A percentile compares a stretch with the other conserved stretches of the same genome.
These are phyloP conservation scores for Mortierella sp. DNA, from an alignment of 371 early-diverging fungal species.

Conservation along the genomic window DNA sequence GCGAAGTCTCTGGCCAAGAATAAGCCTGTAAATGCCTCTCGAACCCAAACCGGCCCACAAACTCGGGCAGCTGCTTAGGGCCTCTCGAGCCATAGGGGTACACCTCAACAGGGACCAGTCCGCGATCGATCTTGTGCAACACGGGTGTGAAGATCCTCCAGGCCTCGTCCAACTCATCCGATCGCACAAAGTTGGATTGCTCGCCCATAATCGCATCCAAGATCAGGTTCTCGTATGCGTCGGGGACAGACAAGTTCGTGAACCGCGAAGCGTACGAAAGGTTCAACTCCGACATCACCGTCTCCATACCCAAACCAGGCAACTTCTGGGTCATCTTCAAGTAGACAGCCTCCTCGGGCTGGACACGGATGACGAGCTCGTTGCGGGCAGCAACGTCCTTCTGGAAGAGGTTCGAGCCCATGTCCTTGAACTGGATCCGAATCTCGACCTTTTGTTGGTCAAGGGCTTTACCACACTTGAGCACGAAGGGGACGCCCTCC, in stretches of 20 bases:
- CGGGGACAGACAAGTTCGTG: constrained; percentile 87
- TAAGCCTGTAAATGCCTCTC: constrained; percentile 53
- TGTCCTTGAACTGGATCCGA: constrained; percentile 93
- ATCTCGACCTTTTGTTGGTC: constrained; percentile 89
- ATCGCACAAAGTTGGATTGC: constrained; percentile 95
- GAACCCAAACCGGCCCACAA: constrained; percentile 78
- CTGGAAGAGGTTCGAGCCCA: constrained; percentile 81
- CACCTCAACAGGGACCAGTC: constrained; percentile 71
- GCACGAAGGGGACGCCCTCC: constrained; percentile 93
- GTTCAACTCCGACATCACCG: constrained; percentile 87
- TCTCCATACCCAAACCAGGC: constrained; percentile 75
- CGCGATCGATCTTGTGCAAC: constrained; percentile 86
- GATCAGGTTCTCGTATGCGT: constrained; percentile 93
- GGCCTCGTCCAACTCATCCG: constrained; percentile 93
- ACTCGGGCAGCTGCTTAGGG: constrained; percentile 80
- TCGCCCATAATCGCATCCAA: constrained; percentile 91
- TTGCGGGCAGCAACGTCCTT: constrained; percentile 73
- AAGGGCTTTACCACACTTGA: constrained; percentile 93
- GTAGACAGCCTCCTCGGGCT: constrained; percentile 95
- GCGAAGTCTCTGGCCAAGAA: constrained; percentile 55
- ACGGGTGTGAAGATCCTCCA: constrained; percentile 97
- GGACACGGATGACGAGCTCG: constrained; percentile 94
- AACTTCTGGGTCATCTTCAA: constrained; percentile 94
- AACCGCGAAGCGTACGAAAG: constrained; percentile 88
- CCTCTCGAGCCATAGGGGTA: constrained; percentile 92